Evolutionary conservation across 495 filamentous ascomycete genomes (phyloP), one percentile per base, ranked within the genome.

Genomic region (Podospora comata): DNA sequence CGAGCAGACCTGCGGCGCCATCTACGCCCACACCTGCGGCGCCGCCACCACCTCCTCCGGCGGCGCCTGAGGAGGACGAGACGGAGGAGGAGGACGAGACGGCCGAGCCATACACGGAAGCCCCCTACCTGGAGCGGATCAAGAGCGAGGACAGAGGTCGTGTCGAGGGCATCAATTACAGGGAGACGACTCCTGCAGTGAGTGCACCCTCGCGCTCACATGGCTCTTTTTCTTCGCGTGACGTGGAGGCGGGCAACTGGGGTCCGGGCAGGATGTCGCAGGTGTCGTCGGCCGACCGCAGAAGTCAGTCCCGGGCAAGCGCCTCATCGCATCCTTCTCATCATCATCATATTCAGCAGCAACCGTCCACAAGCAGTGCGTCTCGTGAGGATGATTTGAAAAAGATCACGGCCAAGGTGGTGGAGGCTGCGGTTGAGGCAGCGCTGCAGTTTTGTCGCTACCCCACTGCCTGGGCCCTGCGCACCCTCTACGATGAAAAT

Each of bases 391-490:
- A 71, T 7, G 74, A 77, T 5, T 66, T 70, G 48, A 79, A 71
- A 62, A 78, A 80, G 55, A 59, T 77, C 18, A 66, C 76, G 68
- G 74, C 72, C 67, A 70, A 71, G 68, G 76, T 74, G 54, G 68
- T 78, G 53, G 75, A 74, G 70, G 68, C 62, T 11, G 83, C 84
- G 5, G 81, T 85, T 1, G 79, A 85, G 34, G 80, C 84, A 65
- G 84, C 85, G 19, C 72, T 87, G 32, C 67, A 71, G 56, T 76
- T 80, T 68, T 79, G 74, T 58, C 79, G 83, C 57, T 85, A 83
- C 67, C 85, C 85, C 61, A 87, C 85, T 19, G 84, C 85, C 6
- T 87, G 79, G 75, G 85, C 84, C 56, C 76, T 87, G 66, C 80
- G 84, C 59, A 80, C 82, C 20, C 74, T 85, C 64, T 85, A 84